These are phyloP conservation scores for Erythrophleum fordii DNA, from an alignment of 306 rosid species.

Conservation along the genomic window DNA sequence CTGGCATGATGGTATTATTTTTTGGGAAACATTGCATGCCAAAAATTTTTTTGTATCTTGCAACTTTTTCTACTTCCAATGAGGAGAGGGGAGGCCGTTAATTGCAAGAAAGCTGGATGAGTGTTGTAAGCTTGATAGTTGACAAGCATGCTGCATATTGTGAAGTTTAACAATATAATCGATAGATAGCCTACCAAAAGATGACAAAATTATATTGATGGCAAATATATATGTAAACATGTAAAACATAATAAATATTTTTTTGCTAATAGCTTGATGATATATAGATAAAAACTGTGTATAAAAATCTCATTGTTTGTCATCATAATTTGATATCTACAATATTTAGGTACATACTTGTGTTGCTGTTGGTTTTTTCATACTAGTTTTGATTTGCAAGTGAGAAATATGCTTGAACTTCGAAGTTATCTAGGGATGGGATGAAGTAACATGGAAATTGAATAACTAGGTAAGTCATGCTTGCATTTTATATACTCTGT, in stretches of 20 bases:
- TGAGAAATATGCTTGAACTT: constrained; percentile 14
- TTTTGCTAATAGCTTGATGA: no score
- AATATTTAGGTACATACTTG: constrained; percentile 78
- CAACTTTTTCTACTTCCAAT: constrained; percentile 1
- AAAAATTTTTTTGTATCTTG: not conserved
- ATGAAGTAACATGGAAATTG: constrained; percentile 23
- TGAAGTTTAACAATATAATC: no score
- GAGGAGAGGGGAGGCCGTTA: no score
- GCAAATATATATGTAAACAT: no score
- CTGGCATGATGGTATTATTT: not conserved
- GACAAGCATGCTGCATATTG: no score
- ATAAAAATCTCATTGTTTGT: no score
- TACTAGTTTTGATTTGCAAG: constrained; percentile 22
- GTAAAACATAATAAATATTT: no score
- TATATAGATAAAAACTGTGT: no score
- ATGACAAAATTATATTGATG: no score
- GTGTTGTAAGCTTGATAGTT: no score
- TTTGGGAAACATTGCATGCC: not conserved
- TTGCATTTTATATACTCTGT: not conserved
- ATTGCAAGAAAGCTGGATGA: no score
- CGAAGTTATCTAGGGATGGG: constrained; percentile 19
- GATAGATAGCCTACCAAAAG: no score
- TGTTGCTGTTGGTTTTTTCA: constrained; percentile 5
- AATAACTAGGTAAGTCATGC: constrained; percentile 17
- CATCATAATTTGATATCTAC: constrained; percentile 91